Percentiles rank a stretch among this genome's conserved stretches.
Evolutionary conservation across 345 rosid species (phyloP).

Genomic region (Turritis glabra): DNA sequence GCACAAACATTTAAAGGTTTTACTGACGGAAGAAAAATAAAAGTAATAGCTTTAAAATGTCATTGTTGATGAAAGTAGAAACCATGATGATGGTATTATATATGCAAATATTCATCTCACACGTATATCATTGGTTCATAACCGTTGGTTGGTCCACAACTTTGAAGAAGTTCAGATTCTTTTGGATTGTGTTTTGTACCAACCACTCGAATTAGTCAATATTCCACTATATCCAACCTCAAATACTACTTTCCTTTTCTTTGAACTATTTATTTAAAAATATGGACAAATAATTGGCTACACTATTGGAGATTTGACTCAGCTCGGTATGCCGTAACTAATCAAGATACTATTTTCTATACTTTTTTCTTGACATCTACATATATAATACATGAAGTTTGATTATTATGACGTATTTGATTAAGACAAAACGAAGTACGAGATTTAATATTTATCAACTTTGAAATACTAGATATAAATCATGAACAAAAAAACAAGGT

Average conservation of each 20-base stretch:
- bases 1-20: constrained; percentile 23
- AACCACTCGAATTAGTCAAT: constrained; percentile 27
- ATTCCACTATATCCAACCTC: constrained; percentile 23
- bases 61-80: constrained; percentile 36
- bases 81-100: constrained; percentile 35
- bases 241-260: neutral
- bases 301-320: constrained; percentile 17
- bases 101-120: constrained; percentile 28
- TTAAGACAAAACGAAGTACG: neutral
- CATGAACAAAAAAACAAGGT: too few relatives aligned
- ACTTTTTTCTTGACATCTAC: neutral
- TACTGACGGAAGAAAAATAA: neutral
- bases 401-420: neutral
- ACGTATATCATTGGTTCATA: constrained; percentile 36
- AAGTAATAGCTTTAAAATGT: constrained; percentile 25
- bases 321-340: constrained; percentile 16
- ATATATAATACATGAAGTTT: neutral
- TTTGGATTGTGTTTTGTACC: constrained; percentile 32
- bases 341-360: constrained; percentile 11
- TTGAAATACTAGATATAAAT: neutral
- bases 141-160: constrained; percentile 30
- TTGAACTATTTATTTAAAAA: neutral
- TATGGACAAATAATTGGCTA: constrained; percentile 30
- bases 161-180: constrained; percentile 36
- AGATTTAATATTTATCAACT: neutral